These are phyloP conservation scores for Macaranga tanarius DNA, from an alignment of 441 rosid genomes.

Conservation along the genomic window DNA sequence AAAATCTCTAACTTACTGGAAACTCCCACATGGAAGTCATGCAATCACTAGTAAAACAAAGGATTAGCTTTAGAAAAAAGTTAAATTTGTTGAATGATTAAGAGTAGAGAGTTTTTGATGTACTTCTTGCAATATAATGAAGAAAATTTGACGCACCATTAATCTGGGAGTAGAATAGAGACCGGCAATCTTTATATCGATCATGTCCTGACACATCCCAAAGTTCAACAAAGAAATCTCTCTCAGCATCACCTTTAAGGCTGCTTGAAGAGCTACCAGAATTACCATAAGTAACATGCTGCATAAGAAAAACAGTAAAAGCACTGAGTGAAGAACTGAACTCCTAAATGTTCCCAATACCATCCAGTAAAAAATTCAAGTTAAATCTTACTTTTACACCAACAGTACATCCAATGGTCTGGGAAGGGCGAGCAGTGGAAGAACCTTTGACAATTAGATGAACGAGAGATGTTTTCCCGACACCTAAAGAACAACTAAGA, in stretches of 20 bases:
- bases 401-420: slow-evolving; percentile 94
- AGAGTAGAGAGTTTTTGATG: not conserved
- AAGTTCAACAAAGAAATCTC: slow-evolving; percentile 95
- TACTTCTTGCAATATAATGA: not conserved
- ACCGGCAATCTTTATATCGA: slow-evolving; percentile 90
- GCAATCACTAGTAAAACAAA: not conserved
- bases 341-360: slow-evolving; percentile 16
- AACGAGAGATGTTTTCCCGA: slow-evolving; percentile 93
- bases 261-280: slow-evolving; percentile 89
- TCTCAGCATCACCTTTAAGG: slow-evolving; percentile 79
- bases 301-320: slow-evolving; percentile 24
- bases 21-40: not conserved
- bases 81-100: not conserved
- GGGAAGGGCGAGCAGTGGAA: slow-evolving; percentile 67
- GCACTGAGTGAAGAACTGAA: slow-evolving; percentile 21
- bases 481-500: slow-evolving; percentile 49
- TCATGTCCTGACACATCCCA: slow-evolving; percentile 99
- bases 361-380: not conserved
- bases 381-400: slow-evolving; percentile 74
- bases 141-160: slow-evolving; percentile 49
- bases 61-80: not conserved
- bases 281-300: slow-evolving; percentile 78
- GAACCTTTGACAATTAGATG: slow-evolving; percentile 83
- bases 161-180: slow-evolving; percentile 91
- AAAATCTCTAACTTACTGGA: not conserved